These are phyloP conservation scores for Thermothielavioides terrestris DNA, from an alignment of 495 filamentous ascomycete genomes.

Conservation along the genomic window DNA sequence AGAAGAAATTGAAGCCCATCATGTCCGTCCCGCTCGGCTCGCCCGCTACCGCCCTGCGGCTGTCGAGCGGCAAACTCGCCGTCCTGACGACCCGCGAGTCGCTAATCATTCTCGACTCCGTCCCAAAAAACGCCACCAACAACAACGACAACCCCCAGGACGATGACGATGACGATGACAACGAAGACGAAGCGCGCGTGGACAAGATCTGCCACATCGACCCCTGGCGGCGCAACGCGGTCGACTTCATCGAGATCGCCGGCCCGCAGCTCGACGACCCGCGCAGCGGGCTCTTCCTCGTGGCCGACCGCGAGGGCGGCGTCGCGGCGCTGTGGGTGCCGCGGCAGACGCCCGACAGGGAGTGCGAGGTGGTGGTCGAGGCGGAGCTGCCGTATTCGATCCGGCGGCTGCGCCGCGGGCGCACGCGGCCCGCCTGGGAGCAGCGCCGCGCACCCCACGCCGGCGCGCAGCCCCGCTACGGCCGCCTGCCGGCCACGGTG, in stretches of 20 bases:
- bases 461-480: conserved; percentile 26
- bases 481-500: conserved; percentile 17
- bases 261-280: conserved; percentile 13
- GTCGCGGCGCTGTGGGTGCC: conserved; percentile 46
- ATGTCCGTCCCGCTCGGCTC: conserved; percentile 35
- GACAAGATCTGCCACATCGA: conserved; percentile 25
- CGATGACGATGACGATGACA: not conserved
- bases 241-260: conserved; percentile 33
- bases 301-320: conserved; percentile 40
- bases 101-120: conserved; percentile 35
- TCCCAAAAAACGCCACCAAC: conserved; percentile 3
- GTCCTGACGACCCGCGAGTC: conserved; percentile 39
- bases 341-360: conserved; percentile 27
- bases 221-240: conserved; percentile 25
- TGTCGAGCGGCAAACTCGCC: conserved; percentile 33
- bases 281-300: conserved; percentile 27
- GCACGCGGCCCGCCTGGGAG: conserved; percentile 38
- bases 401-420: conserved; percentile 37
- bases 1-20: conserved; percentile 35
- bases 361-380: conserved; percentile 42
- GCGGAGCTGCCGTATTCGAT: conserved; percentile 43
- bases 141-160: no score
- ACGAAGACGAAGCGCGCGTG: not conserved
- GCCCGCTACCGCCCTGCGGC: conserved; percentile 32
- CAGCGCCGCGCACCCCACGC: conserved; percentile 14